phyloP scores from a whole-genome alignment of 2,329 filamentous ascomycete genomes.

The Pleomassaria siparia region DNA sequence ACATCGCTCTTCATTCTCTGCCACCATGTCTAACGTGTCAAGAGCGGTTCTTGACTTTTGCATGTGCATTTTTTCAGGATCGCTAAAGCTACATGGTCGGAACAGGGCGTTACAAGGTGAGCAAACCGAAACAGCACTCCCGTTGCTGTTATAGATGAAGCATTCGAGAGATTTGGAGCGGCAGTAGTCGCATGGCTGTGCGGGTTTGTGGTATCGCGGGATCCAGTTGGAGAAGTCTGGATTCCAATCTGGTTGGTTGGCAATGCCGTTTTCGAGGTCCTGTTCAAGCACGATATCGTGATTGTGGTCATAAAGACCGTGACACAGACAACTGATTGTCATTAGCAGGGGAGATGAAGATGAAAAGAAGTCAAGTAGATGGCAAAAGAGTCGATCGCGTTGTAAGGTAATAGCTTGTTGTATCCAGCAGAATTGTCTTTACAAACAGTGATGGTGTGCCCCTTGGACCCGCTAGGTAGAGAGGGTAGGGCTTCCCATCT shows the following conservation, averaged over 20 bases:
- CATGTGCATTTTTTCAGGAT: constrained; percentile 33
- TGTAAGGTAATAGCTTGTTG: background rate
- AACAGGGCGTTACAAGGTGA: constrained; percentile 52
- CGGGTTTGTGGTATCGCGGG: constrained; percentile 49
- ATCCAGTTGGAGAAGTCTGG: constrained; percentile 51
- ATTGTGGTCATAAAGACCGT: constrained; percentile 18
- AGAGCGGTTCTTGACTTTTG: constrained; percentile 41
- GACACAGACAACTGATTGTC: constrained; percentile 23
- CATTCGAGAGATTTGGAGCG: constrained; percentile 50
- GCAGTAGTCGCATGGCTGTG: constrained; percentile 52
- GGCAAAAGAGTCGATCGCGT: no score
- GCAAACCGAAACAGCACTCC: constrained; percentile 44
- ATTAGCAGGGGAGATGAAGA: constrained; percentile 12
- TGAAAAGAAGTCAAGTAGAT: background rate
- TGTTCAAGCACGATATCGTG: constrained; percentile 11
- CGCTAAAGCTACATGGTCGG: constrained; percentile 51
- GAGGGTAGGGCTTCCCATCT: no score
- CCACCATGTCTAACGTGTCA: constrained; percentile 51
- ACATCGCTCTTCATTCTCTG: constrained; percentile 41
- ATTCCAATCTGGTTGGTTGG: constrained; percentile 31
- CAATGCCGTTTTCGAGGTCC: constrained; percentile 1
- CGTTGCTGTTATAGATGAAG: constrained; percentile 45
- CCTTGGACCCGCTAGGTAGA: no score
- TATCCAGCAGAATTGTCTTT: no score
- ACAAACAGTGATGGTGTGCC: no score